phyloP scores from a whole-genome alignment of 176 grass and related monocot species.

The Elaeis guineensis region DNA sequence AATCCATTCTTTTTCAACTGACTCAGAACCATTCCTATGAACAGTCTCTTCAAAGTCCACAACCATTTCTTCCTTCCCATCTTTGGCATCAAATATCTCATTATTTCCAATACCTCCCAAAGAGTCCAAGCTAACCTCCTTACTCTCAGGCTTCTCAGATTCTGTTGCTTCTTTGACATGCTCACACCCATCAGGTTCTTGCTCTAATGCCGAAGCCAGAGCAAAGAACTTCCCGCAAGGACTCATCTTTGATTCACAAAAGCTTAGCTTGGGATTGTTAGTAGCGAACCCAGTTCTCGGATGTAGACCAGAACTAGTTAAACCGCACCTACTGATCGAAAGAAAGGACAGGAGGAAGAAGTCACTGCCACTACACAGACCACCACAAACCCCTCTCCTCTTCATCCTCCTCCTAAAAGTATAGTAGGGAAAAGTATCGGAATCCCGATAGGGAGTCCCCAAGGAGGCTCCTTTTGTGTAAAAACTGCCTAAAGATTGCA shows the following conservation, averaged over 20 bases:
- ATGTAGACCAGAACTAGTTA: neutral
- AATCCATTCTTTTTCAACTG: conserved; percentile 13
- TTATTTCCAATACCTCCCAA: neutral
- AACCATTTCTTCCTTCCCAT: neutral
- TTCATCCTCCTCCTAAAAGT: conserved; percentile 10
- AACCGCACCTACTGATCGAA: neutral
- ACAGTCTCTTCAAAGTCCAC: conserved; percentile 1
- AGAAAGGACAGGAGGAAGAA: neutral
- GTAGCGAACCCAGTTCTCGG: neutral
- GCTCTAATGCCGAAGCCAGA: conserved; percentile 4
- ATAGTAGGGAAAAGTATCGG: neutral
- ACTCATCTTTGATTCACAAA: neutral
- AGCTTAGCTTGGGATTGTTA: neutral
- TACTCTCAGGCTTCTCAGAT: neutral
- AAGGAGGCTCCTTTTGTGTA: neutral
- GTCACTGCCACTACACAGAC: neutral
- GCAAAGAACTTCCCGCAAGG: conserved; percentile 1
- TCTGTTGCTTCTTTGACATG: neutral
- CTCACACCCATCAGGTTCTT: conserved; percentile 6
- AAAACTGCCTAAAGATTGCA: conserved; percentile 16
- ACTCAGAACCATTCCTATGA: neutral
- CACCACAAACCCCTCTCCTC: neutral
- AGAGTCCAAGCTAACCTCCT: neutral
- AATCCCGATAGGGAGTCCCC: conserved; percentile 2
- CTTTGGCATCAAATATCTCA: neutral